Evolutionary conservation across 352 stramenopile species (phyloP).

Genomic region (Phytopythium boreale): DNA sequence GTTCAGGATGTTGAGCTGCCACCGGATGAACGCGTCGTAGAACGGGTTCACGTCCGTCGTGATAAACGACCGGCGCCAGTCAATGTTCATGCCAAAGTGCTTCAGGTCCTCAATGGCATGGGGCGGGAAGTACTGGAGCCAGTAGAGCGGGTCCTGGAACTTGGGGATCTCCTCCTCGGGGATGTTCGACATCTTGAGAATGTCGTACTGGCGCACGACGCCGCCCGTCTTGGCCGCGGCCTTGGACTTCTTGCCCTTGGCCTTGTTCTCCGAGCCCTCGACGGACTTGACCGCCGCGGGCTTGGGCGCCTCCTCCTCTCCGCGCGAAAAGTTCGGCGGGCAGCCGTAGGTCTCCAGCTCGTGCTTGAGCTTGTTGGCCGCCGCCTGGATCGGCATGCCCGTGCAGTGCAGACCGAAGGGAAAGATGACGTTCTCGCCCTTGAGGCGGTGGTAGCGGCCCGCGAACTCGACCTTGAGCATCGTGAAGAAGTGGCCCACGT

Average conservation of each 20-base stretch:
- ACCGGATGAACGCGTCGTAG: conserved; percentile 99
- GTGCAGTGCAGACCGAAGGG: conserved; percentile 99
- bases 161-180: conserved; percentile 93
- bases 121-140: conserved; percentile 99
- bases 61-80: conserved; percentile 99
- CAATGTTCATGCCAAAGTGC: conserved; percentile 95
- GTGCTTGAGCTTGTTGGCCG: conserved; percentile 98
- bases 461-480: conserved; percentile 98
- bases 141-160: conserved; percentile 98
- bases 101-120: conserved; percentile 96
- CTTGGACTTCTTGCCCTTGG: conserved; percentile 98
- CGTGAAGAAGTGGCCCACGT: conserved; percentile 97
- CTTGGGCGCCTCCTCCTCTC: conserved; percentile 7
- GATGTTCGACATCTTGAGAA: conserved; percentile 94
- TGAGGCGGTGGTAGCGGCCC: conserved; percentile 92
- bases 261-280: conserved; percentile 78
- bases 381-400: conserved; percentile 99
- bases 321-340: conserved; percentile 89
- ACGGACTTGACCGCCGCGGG: conserved; percentile 60
- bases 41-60: conserved; percentile 99
- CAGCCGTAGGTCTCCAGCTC: conserved; percentile 95
- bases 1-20: conserved; percentile 98
- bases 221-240: conserved; percentile 96
- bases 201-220: conserved; percentile 98
- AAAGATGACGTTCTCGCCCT: conserved; percentile 99